Evolutionary conservation across 2,329 filamentous ascomycete species (phyloP), one percentile per base, ranked within the genome.

Genomic region (Rhinocladiella similis): DNA sequence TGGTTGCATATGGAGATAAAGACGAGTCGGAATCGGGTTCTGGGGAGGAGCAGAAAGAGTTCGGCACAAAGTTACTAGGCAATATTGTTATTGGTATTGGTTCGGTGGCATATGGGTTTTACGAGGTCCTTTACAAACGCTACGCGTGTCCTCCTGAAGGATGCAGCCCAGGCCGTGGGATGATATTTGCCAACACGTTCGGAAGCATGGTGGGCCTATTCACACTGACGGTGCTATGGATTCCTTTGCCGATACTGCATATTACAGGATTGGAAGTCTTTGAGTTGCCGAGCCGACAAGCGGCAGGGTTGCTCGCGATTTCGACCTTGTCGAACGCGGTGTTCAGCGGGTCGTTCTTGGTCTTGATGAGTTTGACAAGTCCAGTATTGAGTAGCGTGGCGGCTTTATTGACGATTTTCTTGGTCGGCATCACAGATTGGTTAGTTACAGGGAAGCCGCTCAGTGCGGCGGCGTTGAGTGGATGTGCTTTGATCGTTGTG

Each of bases 41-140:
- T 78, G 16, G 80, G 81, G 12, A 80, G 82, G 12, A 81, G 80
- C 52, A 66, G 6, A 67, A 68, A 58, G 66, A 66, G 25, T 63
- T 65, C 38, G 80, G 83, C 56, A 84, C 84, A 0, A 81, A 82
- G 43, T 87, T 87, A 63, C 71, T 93, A 1, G 94, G 94, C 5
- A 99, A 99, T 69, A 75, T 97, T 38, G 83, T 99, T 66, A 99
- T 99, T 66, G 93, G 93, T 35, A 74, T 90, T 20, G 94, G 94
- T 9, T 94, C 89, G 63, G 86, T 99, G 5, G 81, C 99, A 16
- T 99, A 99, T 72, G 94, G 94, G 1, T 86, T 99, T 47, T 99
- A 99, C 73, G 94, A 99, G 73, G 94, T 99, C 5, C 74, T 99
- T 38, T 99, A 99, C 77, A 99, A 99, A 79, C 86, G 87, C 57